Percentiles rank a stretch among this genome's conserved stretches.
phyloP scores from a whole-genome alignment of 345 rosid genomes.

The Toxicodendron radicans region DNA sequence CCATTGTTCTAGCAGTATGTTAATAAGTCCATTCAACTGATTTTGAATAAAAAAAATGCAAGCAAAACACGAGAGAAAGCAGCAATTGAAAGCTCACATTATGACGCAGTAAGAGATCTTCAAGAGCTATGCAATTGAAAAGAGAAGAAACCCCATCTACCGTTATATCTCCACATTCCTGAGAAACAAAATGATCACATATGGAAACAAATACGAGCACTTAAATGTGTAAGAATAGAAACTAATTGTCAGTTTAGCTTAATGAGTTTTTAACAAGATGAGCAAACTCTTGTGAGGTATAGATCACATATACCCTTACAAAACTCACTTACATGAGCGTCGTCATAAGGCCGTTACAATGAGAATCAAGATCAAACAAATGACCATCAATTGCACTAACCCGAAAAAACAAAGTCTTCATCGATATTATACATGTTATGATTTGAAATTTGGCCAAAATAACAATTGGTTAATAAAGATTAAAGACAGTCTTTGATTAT shows the following conservation, averaged over 20 bases:
- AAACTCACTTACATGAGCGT: too few species aligned
- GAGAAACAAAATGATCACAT: conserved; percentile 16
- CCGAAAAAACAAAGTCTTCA: too few species aligned
- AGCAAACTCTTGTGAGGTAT: background rate
- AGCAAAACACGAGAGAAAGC: background rate
- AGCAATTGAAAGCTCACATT: conserved; percentile 49
- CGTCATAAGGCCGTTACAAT: too few species aligned
- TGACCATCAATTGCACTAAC: too few species aligned
- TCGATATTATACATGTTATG: too few species aligned
- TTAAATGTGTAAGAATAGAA: background rate
- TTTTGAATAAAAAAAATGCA: background rate
- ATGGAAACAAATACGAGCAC: conserved; percentile 3
- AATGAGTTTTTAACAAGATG: background rate
- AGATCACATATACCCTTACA: too few species aligned
- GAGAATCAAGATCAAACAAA: too few species aligned
- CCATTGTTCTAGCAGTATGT: background rate
- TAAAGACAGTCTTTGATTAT: too few species aligned
- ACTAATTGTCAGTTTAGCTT: background rate
- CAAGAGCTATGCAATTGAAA: conserved; percentile 60
- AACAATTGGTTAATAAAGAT: too few species aligned
- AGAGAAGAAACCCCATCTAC: conserved; percentile 56
- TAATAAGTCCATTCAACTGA: background rate
- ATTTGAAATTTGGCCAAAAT: too few species aligned
- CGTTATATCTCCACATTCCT: conserved; percentile 77
- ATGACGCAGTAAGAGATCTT: conserved; percentile 75